These are phyloP conservation scores for Periglandula ipomoeae DNA, from an alignment of 2,329 filamentous ascomycete species.

Conservation along the genomic window DNA sequence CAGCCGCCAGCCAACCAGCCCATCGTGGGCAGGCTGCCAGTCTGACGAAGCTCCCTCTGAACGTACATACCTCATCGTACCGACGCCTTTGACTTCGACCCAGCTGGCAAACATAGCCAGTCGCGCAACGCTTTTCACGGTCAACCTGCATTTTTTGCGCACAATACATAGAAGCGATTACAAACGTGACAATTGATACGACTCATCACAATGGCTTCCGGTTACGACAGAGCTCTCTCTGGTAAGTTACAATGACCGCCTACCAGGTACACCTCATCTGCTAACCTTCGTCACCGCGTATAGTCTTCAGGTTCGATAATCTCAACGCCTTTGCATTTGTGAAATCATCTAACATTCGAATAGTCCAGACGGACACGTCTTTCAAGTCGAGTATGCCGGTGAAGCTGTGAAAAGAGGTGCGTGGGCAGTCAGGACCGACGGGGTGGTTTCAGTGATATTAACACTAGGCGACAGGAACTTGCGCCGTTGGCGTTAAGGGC, in stretches of 20 bases:
- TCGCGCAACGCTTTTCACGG: background rate
- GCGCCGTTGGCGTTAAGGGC: constrained; percentile 95
- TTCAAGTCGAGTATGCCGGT: constrained; percentile 98
- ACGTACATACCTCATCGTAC: constrained; percentile 1
- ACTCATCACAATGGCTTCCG: constrained; percentile 61
- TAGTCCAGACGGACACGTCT: constrained; percentile 98
- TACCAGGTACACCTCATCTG: background rate
- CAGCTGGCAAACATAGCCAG: constrained; percentile 1
- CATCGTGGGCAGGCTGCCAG: constrained; percentile 24
- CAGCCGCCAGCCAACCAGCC: background rate
- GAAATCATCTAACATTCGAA: constrained; percentile 32
- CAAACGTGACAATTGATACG: background rate
- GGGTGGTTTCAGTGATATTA: constrained; percentile 10
- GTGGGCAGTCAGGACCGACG: constrained; percentile 9
- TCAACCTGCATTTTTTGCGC: background rate
- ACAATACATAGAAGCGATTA: background rate
- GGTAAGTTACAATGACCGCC: constrained; percentile 50
- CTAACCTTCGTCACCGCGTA: constrained; percentile 29
- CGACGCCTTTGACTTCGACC: constrained; percentile 3
- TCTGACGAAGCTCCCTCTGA: constrained; percentile 28
- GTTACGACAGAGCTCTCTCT: constrained; percentile 98
- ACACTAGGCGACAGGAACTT: constrained; percentile 58
- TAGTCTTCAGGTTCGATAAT: constrained; percentile 68
- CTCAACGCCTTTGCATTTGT: background rate
- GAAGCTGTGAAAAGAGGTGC: constrained; percentile 97